Conservation (phyloP, 768 basidiomycete genomes). For the Botryobasidium botryosum region DNA sequence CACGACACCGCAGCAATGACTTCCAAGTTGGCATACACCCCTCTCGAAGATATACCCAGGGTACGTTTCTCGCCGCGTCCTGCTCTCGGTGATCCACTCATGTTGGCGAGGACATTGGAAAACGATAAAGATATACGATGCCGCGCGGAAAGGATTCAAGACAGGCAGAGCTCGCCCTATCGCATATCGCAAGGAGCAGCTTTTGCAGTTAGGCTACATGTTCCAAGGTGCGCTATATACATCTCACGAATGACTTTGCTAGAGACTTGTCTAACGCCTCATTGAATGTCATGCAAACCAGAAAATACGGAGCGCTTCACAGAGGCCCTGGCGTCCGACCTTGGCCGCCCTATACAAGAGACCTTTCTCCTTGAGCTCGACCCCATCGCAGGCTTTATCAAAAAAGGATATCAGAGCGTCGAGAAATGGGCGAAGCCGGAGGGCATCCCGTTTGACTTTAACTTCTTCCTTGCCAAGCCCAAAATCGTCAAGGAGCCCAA, state of each 20-base stretch:
- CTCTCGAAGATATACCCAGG: not conserved
- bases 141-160: constrained; percentile 1
- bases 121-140: constrained; percentile 1
- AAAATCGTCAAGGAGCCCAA: constrained; percentile 60
- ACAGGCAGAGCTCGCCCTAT: constrained; percentile 3
- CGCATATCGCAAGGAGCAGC: too few relatives aligned
- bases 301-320: constrained; percentile 47
- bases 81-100: not conserved
- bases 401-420: constrained; percentile 40
- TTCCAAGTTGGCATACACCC: not conserved
- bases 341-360: constrained; percentile 48
- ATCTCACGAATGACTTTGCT: not conserved
- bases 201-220: too few relatives aligned
- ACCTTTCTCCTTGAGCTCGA: constrained; percentile 44
- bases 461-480: constrained; percentile 42
- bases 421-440: constrained; percentile 61
- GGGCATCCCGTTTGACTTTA: constrained; percentile 36
- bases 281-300: constrained; percentile 20
- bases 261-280: too few relatives aligned
- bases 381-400: constrained; percentile 32
- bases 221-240: not conserved
- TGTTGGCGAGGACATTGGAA: constrained; percentile 4
- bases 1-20: too few relatives aligned
- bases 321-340: constrained; percentile 39
- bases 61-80: not conserved